A percentile compares a stretch with the other conserved stretches of the same genome.
Evolutionary conservation across 371 early-diverging fungal genomes (phyloP).

Genomic region (Actinomucor elegans): DNA sequence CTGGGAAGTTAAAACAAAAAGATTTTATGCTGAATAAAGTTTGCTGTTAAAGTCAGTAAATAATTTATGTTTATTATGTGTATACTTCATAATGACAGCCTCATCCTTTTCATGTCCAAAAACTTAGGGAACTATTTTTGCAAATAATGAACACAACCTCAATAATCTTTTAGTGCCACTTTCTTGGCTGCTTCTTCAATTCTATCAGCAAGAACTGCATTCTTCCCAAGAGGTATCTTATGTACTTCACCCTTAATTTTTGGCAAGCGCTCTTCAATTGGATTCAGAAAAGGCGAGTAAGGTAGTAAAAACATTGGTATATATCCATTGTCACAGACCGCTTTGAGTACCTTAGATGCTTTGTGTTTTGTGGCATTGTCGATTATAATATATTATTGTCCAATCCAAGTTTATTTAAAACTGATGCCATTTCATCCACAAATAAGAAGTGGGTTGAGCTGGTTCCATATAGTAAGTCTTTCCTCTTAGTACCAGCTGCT

Average conservation of each 20-base stretch:
- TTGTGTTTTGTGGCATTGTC: constrained; percentile 9
- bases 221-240: constrained; percentile 14
- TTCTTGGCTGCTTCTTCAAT: constrained; percentile 23
- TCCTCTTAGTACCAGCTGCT: no score
- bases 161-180: constrained; percentile 17
- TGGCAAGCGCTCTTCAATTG: constrained; percentile 13
- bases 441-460: no score
- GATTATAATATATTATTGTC: constrained; percentile 13
- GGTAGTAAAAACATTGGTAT: constrained; percentile 1
- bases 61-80: no score
- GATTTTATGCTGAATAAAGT: no score
- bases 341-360: constrained; percentile 8
- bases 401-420: constrained; percentile 19
- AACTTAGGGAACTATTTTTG: no score
- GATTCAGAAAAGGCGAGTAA: constrained; percentile 15
- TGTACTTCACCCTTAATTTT: constrained; percentile 7
- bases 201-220: constrained; percentile 16
- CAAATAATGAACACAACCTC: constrained; percentile 9
- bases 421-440: constrained; percentile 13
- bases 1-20: no score
- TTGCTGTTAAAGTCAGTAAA: no score
- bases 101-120: no score
- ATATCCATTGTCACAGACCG: background rate
- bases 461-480: no score
- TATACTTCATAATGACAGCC: no score